Conservation (phyloP, 768 basidiomycete species). For the Lentinula lateritia region DNA sequence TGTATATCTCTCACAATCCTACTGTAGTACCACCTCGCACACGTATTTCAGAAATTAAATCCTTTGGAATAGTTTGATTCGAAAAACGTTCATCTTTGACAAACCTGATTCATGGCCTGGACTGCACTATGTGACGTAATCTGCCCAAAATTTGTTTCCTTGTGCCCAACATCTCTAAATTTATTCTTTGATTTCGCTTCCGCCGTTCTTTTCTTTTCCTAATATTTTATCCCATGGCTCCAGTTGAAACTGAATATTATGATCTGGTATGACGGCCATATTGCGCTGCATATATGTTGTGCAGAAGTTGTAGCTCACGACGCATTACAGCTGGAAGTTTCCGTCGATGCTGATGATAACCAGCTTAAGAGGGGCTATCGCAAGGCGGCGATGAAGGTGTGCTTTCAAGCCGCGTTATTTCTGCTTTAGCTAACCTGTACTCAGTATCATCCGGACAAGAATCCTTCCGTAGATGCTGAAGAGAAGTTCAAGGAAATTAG, state of each 20-base stretch:
- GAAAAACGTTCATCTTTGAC: no score
- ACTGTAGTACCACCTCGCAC: not conserved
- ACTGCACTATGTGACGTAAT: not conserved
- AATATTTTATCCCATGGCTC: conserved; percentile 48
- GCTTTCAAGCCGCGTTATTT: conserved; percentile 2
- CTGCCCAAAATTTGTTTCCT: not conserved
- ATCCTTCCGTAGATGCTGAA: conserved; percentile 86
- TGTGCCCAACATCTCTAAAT: not conserved
- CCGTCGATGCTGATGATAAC: conserved; percentile 69
- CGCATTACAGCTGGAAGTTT: conserved; percentile 55
- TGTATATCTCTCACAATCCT: not conserved
- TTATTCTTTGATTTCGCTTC: not conserved
- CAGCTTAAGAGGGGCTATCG: conserved; percentile 93
- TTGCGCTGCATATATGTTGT: not conserved
- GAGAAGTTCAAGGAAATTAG: conserved; percentile 97
- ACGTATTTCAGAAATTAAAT: not conserved
- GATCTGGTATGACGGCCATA: conserved; percentile 53
- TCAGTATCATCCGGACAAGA: conserved; percentile 95
- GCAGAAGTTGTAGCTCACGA: not conserved
- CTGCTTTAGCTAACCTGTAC: conserved; percentile 1
- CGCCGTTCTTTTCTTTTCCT: conserved; percentile 4
- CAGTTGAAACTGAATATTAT: conserved; percentile 88
- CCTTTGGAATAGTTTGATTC: no score
- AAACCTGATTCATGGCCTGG: not conserved
- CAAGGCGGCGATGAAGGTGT: conserved; percentile 88